Evolutionary conservation across 345 rosid genomes (phyloP).

Genomic region (Diplotaxis tenuifolia): DNA sequence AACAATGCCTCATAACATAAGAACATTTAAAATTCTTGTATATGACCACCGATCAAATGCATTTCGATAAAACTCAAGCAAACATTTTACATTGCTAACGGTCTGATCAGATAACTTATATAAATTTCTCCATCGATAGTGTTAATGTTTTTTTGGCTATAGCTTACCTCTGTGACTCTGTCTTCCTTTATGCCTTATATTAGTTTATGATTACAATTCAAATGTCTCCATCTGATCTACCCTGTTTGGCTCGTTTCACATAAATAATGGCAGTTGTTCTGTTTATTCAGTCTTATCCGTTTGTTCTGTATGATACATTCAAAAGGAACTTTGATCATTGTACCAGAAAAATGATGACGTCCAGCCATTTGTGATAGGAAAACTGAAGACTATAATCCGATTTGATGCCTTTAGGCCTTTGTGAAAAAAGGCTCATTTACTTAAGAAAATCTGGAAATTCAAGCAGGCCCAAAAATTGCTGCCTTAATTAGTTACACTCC

Average conservation of each 20-base stretch:
- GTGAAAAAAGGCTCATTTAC: constrained; percentile 1
- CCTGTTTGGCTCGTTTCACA: neutral
- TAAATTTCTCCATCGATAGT: neutral
- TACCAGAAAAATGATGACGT: neutral
- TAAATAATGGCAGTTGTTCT: neutral
- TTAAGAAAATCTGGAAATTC: neutral
- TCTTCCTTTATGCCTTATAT: neutral
- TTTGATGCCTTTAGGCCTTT: neutral
- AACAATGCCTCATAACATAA: neutral
- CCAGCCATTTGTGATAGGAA: neutral
- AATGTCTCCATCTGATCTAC: neutral
- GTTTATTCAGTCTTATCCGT: neutral
- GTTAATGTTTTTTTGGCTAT: neutral
- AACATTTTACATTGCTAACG: neutral
- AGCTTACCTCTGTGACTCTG: neutral
- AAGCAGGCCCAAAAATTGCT: neutral
- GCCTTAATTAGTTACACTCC: neutral
- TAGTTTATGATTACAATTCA: neutral
- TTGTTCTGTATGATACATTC: neutral
- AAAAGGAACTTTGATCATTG: neutral
- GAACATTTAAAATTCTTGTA: neutral
- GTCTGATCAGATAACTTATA: neutral
- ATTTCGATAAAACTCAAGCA: neutral
- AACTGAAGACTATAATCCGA: neutral
- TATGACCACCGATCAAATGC: neutral